Evolutionary conservation across 768 basidiomycete genomes (phyloP), one percentile per base, ranked within the genome.

Genomic region (Xerocomus brunneocitrinus): DNA sequence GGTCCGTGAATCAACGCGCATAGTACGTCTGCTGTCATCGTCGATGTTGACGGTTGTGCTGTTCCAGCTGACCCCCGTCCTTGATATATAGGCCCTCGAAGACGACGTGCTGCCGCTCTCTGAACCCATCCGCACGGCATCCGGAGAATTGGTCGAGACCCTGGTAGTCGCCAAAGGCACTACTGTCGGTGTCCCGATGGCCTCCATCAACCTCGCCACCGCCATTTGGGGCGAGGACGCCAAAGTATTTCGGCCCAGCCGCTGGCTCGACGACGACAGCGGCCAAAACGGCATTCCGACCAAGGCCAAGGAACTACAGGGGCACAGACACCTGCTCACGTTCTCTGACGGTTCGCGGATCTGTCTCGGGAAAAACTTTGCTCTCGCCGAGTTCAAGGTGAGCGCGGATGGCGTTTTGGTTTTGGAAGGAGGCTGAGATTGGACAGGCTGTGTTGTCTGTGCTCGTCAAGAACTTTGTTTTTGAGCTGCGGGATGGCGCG

Each of bases 101-200:
- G 84, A 86, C 58, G 80, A 84, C 52, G 61, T 83, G 0, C 72
- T 89, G 5, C 85, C 85, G 0, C 74, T 87, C 10, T 72, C 73
- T 2, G 60, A 62, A 4, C 81, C 83, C 1, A 59, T 84, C n/a
- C 65, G 61, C 19, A 78, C 78, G 0, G 55, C 68, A 2, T 66
- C 76, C 0, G 81, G 82, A 0, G 60, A 72, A 36, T 51, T 60
- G 0, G 65, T 78, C 28, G 64, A 70, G 12, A 71, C 61, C 24
- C 57, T 85, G 38, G 30, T 69, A 13, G 66, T 86, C 25, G 69
- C 73, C 22, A 77, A 77, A 54, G 83, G 79, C 3, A 78, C 78
- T 0, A 41, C 58, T 0, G 54, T 87, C 12, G 39, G 65, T 7
- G 61, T 76, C 3, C 76, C 80, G 0, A 74, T 84, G 19, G 53